Conservation (phyloP, 768 basidiomycete species). For the Kockovaella imperatae region DNA sequence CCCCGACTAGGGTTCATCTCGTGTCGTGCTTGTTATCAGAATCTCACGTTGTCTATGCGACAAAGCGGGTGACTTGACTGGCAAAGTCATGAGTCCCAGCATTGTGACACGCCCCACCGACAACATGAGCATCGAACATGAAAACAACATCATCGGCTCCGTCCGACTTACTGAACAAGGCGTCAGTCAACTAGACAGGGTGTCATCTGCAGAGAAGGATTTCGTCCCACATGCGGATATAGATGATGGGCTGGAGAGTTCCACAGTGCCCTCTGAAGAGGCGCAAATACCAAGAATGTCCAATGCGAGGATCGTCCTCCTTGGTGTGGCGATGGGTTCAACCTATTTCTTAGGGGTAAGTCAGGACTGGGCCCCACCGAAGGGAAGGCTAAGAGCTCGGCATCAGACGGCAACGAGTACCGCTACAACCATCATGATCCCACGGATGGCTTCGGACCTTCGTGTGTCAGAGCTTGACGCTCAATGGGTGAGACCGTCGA, state of each 20-base stretch:
- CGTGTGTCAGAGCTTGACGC: background rate
- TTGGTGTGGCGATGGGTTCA: slow-evolving; percentile 12
- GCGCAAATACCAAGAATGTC: slow-evolving; percentile 3
- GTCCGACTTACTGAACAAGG: too few species aligned
- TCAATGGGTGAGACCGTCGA: slow-evolving; percentile 4
- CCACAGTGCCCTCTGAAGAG: background rate
- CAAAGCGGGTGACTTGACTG: too few species aligned
- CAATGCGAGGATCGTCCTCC: slow-evolving; percentile 1
- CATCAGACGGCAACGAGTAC: background rate
- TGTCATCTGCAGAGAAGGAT: too few species aligned
- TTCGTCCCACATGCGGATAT: background rate
- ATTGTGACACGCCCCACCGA: too few species aligned
- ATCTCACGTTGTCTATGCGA: too few species aligned
- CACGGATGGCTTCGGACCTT: slow-evolving; percentile 5
- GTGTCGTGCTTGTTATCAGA: too few species aligned
- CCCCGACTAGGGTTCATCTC: too few species aligned
- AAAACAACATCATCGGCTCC: too few species aligned
- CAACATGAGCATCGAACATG: too few species aligned
- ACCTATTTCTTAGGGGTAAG: slow-evolving; percentile 23
- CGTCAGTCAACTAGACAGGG: too few species aligned
- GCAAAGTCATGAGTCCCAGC: too few species aligned
- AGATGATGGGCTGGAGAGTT: background rate
- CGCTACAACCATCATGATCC: slow-evolving; percentile 1
- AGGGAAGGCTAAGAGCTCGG: background rate
- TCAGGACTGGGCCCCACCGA: background rate